These are phyloP conservation scores for Prunus davidiana DNA, from an alignment of 306 rosid species.

Conservation along the genomic window DNA sequence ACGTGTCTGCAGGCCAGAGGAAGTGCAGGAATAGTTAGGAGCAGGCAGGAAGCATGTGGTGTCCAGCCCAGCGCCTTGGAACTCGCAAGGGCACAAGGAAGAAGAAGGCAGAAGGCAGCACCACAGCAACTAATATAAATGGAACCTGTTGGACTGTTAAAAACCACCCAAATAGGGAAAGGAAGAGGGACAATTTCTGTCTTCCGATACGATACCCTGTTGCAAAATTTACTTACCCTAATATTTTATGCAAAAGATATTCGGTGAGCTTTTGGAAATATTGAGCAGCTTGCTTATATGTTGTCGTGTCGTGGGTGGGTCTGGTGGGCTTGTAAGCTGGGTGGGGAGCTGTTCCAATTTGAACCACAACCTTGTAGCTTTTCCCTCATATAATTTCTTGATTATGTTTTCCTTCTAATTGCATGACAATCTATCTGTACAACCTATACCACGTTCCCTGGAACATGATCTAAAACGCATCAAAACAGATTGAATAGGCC, in stretches of 20 bases:
- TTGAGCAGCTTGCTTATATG: no score
- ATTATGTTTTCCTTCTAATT: neutral
- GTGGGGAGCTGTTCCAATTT: neutral
- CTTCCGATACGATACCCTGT: neutral
- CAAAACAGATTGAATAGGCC: neutral
- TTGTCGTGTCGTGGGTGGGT: neutral
- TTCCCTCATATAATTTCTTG: no score
- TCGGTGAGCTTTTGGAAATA: neutral
- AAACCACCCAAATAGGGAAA: neutral
- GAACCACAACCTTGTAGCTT: neutral
- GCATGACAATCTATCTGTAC: neutral
- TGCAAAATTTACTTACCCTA: neutral
- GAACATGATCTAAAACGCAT: neutral
- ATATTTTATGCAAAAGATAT: neutral
- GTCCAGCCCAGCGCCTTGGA: constrained; percentile 5
- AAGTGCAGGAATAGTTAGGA: neutral
- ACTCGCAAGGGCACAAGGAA: neutral
- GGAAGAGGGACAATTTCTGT: neutral
- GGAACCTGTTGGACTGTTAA: neutral
- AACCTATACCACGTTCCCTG: neutral
- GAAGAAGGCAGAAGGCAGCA: no score
- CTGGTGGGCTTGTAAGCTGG: neutral
- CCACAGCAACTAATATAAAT: neutral
- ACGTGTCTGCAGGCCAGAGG: constrained; percentile 20
- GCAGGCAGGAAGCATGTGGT: constrained; percentile 25